These are phyloP conservation scores for Meyerozyma sp. DNA, from an alignment of 1,139 yeast species.

Conservation along the genomic window DNA sequence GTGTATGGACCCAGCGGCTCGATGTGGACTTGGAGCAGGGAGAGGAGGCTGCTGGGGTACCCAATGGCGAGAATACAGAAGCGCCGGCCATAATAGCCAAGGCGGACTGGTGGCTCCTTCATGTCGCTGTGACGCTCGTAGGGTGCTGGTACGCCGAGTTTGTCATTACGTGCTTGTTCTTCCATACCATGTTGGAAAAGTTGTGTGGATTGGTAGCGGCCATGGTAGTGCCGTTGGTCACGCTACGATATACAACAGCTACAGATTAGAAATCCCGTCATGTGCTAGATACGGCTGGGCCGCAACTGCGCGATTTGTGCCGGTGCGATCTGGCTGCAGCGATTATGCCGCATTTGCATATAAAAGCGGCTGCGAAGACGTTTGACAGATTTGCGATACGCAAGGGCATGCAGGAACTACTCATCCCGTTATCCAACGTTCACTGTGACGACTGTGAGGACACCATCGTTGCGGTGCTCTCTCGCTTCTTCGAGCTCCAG, in stretches of 20 bases:
- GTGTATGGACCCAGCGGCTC: background rate
- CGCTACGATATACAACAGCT: background rate
- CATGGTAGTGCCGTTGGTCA: conserved; percentile 27
- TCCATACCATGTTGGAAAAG: conserved; percentile 57
- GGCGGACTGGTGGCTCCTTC: background rate
- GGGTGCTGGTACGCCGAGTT: conserved; percentile 38
- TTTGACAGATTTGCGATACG: background rate
- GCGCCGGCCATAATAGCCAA: background rate
- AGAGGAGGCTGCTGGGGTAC: background rate
- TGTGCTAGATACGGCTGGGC: background rate
- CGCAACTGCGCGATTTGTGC: background rate
- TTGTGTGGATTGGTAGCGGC: conserved; percentile 48
- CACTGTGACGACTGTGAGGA: conserved; percentile 3
- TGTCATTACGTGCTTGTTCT: conserved; percentile 52
- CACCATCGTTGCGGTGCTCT: background rate
- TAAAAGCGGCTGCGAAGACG: background rate
- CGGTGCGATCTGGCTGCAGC: background rate
- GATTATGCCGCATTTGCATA: background rate
- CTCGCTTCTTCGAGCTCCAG: conserved; percentile 1
- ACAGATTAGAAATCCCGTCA: background rate
- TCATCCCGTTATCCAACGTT: conserved; percentile 1
- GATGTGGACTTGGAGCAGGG: background rate
- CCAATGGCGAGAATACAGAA: background rate
- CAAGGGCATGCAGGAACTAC: background rate
- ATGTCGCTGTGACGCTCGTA: background rate